Base-by-base conservation (phyloP, 139 green algal species). In the Coelastrella sp. region DNA sequence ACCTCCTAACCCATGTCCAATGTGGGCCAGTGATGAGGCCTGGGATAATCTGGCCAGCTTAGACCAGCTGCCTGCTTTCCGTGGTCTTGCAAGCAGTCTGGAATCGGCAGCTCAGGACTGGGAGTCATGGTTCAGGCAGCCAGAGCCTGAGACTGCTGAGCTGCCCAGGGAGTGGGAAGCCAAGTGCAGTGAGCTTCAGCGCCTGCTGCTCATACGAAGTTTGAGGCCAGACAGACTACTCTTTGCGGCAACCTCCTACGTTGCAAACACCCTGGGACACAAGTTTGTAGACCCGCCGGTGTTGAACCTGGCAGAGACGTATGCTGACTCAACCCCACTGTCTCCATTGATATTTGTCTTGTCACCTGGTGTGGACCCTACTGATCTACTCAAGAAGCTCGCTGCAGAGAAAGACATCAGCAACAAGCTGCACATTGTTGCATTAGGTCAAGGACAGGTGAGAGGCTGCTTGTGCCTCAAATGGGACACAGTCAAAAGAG, bases 321-420 rank as follows among this genome's bases (percentile, higher is more conserved):
- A 93, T 83, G 68, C 43, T 25, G 94, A 96, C 86, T 93, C 88
- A 32, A 94, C 86, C 0, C 78, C 92, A 13, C 23, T 85, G 41
- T 86, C 84, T 5, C 95, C 95, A 43, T 91, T 96, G 66, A 93
- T 98, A 67, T 97, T 98, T 84, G 94, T 98, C 66, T 89, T 98
- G 35, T 93, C 85, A 2, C 83, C 95, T 8, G 95, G 95, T 23
- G 93, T 97, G 57, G 95, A 98, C 85, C 95, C 95, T 53, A 95
- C 92, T 1, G 90, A 95, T 69, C 88, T 86, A 48, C 91, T 98
- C 81, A 85, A 86, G 60, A 96, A 96, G 89, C 92, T 98, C 43
- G 95, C 94, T 13, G 72, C 67, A 30, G 88, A 94, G 76, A 92
- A 89, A 57, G 85, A 82, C 79, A 86, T 95, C 79, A 80, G 21